These are phyloP conservation scores for Trametes polyzona DNA, from an alignment of 1,284 basidiomycete genomes.

Conservation along the genomic window DNA sequence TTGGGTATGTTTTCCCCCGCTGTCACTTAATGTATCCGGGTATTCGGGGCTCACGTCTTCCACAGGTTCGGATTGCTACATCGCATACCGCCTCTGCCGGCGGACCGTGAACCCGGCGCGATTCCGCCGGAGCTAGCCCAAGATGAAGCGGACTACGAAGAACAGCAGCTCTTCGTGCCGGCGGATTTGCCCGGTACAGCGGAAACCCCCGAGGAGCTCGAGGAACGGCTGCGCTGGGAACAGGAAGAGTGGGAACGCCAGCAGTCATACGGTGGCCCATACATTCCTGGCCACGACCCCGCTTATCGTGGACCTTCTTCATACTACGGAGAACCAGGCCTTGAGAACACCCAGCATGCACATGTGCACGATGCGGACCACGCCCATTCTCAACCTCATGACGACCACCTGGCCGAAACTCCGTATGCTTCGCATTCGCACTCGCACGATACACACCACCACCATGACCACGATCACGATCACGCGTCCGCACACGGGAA, in stretches of 20 bases:
- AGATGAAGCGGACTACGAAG: slow-evolving; percentile 56
- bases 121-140: slow-evolving; percentile 56
- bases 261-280: slow-evolving; percentile 36
- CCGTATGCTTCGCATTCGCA: slow-evolving; percentile 27
- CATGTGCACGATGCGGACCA: slow-evolving; percentile 14
- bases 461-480: slow-evolving; percentile 13
- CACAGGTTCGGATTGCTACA: slow-evolving; percentile 82
- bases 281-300: slow-evolving; percentile 32
- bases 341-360: slow-evolving; percentile 24
- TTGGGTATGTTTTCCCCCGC: slow-evolving; percentile 66
- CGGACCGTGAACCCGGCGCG: slow-evolving; percentile 55
- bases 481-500: slow-evolving; percentile 22
- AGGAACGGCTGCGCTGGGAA: slow-evolving; percentile 45
- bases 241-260: slow-evolving; percentile 44
- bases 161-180: slow-evolving; percentile 71
- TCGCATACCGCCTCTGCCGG: slow-evolving; percentile 78
- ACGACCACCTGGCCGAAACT: slow-evolving; percentile 14
- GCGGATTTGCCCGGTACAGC: slow-evolving; percentile 49
- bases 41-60: background rate
- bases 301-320: slow-evolving; percentile 35
- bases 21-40: slow-evolving; percentile 1
- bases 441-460: slow-evolving; percentile 20
- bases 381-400: background rate
- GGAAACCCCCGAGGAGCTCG: slow-evolving; percentile 40
- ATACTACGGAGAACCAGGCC: slow-evolving; percentile 24